Evolutionary conservation across 768 basidiomycete genomes (phyloP).

Genomic region (Podaxis sp.): DNA sequence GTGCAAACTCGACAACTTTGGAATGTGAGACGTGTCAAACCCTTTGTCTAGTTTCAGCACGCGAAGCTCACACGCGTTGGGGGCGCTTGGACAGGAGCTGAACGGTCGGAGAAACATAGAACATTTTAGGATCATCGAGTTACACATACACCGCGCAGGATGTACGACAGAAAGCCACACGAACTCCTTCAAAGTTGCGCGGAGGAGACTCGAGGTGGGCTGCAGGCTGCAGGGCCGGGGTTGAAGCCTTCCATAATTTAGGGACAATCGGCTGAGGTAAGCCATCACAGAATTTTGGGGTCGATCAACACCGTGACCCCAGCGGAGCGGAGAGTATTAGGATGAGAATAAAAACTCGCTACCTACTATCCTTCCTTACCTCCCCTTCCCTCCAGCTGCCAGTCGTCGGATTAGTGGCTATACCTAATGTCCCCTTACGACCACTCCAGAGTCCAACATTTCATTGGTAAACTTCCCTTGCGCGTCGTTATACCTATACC

Average conservation of each 20-base stretch:
- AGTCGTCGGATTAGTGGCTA: conserved; percentile 16
- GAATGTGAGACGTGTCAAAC: background rate
- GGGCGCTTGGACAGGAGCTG: background rate
- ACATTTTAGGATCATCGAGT: background rate
- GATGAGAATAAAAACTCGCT: conserved; percentile 26
- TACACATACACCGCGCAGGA: background rate
- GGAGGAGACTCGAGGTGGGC: background rate
- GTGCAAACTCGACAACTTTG: background rate
- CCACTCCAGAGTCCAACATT: conserved; percentile 56
- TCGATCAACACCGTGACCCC: conserved; percentile 43
- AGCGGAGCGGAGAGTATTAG: conserved; percentile 22
- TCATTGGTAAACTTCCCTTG: conserved; percentile 39
- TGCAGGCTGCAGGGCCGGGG: background rate
- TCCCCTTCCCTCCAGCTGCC: conserved; percentile 21
- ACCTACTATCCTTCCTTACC: conserved; percentile 17
- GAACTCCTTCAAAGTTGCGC: background rate
- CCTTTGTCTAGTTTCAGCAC: background rate
- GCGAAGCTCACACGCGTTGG: background rate
- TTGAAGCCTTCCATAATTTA: background rate
- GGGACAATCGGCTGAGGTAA: conserved; percentile 28
- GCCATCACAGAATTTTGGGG: conserved; percentile 43
- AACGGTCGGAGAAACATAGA: background rate
- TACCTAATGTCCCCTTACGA: conserved; percentile 48
- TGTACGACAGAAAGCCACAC: conserved; percentile 1
- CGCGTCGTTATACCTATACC: conserved; percentile 8